phyloP scores from a whole-genome alignment of 805 yeast species.

The Candida oleophila region DNA sequence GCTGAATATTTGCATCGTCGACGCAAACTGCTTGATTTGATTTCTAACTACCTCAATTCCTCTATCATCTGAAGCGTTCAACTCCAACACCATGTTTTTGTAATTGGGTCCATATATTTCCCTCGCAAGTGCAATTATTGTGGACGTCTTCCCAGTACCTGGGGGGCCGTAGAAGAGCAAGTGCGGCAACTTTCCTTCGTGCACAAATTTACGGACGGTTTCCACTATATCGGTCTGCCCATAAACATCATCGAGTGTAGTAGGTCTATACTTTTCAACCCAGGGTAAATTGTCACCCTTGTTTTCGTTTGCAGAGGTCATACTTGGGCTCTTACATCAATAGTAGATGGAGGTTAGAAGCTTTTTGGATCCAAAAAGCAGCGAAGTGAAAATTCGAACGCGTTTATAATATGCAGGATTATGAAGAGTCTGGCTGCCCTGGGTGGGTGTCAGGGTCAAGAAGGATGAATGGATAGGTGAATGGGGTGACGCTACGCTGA shows the following conservation, averaged over 20 bases:
- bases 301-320: constrained; percentile 9
- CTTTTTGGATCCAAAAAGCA: background rate
- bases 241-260: constrained; percentile 76
- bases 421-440: constrained; percentile 1
- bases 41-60: constrained; percentile 98
- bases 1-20: constrained; percentile 89
- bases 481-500: too few species aligned
- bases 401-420: background rate
- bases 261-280: constrained; percentile 97
- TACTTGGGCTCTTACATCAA: too few species aligned
- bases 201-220: constrained; percentile 82
- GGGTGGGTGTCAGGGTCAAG: too few species aligned
- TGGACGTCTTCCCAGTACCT: constrained; percentile 91
- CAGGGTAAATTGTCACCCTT: constrained; percentile 40
- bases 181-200: constrained; percentile 85
- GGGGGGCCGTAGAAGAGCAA: constrained; percentile 93
- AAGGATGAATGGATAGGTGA: too few species aligned
- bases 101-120: constrained; percentile 83
- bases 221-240: constrained; percentile 87
- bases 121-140: constrained; percentile 80
- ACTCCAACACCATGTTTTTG: constrained; percentile 86
- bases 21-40: constrained; percentile 94
- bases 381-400: background rate
- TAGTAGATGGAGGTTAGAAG: too few species aligned
- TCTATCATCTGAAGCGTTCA: constrained; percentile 96